Evolutionary conservation across 495 filamentous ascomycete species (phyloP).

Genomic region (Xylaria nigripes): DNA sequence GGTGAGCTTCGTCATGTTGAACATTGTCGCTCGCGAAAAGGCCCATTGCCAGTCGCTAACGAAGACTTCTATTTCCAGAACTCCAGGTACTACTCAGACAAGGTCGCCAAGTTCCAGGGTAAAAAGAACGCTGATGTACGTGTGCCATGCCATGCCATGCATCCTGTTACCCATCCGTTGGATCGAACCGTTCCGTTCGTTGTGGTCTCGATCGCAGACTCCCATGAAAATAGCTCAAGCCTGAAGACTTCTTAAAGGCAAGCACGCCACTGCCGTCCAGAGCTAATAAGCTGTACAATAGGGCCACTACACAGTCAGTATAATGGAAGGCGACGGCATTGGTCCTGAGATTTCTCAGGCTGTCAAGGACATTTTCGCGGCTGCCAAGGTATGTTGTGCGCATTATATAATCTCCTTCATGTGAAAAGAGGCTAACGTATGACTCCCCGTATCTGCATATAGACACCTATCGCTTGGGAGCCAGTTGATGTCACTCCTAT

Average conservation of each 20-base stretch:
- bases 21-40: conserved; percentile 40
- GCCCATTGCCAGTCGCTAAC: conserved; percentile 12
- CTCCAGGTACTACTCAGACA: conserved; percentile 48
- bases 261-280: not conserved
- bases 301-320: conserved; percentile 90
- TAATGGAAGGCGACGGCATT: conserved; percentile 98
- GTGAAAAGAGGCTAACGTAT: conserved; percentile 8
- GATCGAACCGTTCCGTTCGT: conserved; percentile 1
- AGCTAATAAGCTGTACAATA: conserved; percentile 29
- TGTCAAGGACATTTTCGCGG: conserved; percentile 94
- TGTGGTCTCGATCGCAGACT: conserved; percentile 1
- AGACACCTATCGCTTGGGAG: conserved; percentile 95
- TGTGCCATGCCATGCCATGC: conserved; percentile 11
- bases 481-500: conserved; percentile 90
- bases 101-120: conserved; percentile 88
- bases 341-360: conserved; percentile 95
- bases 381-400: conserved; percentile 67
- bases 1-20: conserved; percentile 40
- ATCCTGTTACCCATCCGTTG: not conserved
- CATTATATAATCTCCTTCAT: conserved; percentile 3
- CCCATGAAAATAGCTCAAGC: conserved; percentile 41
- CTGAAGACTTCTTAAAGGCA: not conserved
- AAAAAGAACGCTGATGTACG: conserved; percentile 80
- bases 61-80: conserved; percentile 21
- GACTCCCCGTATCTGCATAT: conserved; percentile 1